Base-by-base conservation (phyloP, 2,329 filamentous ascomycete genomes). In the Penicillium sp. region DNA sequence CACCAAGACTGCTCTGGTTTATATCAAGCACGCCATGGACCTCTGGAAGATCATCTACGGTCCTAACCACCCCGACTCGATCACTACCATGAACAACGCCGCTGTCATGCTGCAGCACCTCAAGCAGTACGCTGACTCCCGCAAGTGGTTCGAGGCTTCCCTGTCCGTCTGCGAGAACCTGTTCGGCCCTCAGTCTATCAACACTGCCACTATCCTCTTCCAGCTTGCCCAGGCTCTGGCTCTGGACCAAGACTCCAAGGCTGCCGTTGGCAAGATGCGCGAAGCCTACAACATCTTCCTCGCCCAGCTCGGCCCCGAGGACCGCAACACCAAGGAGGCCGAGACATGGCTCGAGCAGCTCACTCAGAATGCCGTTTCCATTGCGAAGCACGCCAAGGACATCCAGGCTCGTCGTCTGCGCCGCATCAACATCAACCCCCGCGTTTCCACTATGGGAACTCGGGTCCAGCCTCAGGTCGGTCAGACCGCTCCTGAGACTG, bases 1-100 rank as follows among this genome's bases (percentile, higher is more conserved):
- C 75, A 97, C 93, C 73, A 90, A 89, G 78, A 85, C 87, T 61
- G 95, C 94, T n/a, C 82, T 99, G 58, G 84, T 86, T 13, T 97
- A 96, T 75, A 90, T 96, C 66, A 92, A 91, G 75, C 95, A 99
- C 76, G 95, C 95, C 6, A 85, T 99, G 68, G 89, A 95, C 74
- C 83, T 99, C 64, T 98, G 94, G 94, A 97, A 97, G 82, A 86
- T 98, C 70, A 94, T 98, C 71, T 99, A 97, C 75, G 95, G 95
- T 35, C 83, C 89, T 33, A 90, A 92, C 71, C 95, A 99, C 79
- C 95, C 95, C 3, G 95, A 99, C 79, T 96, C 93, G 8, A 97
- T 99, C 79, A 99, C 96, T 8, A 98, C 95, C 16, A 90, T 98
- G 79, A 99, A 98, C 85, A 99, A 99, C 73, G 94, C 92, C 22